Conservation (phyloP, 306 rosid species). For the Rosa persica region DNA sequence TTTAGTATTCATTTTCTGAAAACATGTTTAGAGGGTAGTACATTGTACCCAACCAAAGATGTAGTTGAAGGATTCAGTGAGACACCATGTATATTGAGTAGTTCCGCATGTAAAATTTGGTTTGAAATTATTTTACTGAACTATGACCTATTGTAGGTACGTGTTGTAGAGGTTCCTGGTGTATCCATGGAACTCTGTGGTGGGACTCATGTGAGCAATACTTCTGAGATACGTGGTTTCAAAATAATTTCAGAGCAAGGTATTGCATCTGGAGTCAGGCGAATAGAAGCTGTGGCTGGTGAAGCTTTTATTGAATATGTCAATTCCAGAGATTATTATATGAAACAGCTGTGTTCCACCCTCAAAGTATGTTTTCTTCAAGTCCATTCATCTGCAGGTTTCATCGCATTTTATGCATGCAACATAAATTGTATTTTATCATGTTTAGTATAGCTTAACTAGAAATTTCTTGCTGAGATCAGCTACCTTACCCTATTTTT, state of each 20-base stretch:
- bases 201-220: constrained; percentile 86
- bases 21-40: background rate
- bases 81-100: background rate
- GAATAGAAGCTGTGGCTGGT: constrained; percentile 97
- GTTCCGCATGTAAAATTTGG: background rate
- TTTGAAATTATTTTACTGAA: constrained; percentile 9
- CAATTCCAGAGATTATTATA: constrained; percentile 71
- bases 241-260: constrained; percentile 93
- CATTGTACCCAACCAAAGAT: background rate
- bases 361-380: constrained; percentile 66
- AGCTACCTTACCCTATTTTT: background rate
- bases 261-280: constrained; percentile 89
- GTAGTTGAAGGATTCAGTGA: background rate
- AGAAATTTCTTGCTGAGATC: background rate
- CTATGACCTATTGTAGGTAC: constrained; percentile 62
- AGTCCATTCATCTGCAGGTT: background rate
- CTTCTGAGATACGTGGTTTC: constrained; percentile 94
- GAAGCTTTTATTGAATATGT: constrained; percentile 88
- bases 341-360: constrained; percentile 75
- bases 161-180: constrained; percentile 95
- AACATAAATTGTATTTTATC: background rate
- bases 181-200: constrained; percentile 98
- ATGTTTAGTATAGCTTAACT: background rate
- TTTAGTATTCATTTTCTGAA: background rate
- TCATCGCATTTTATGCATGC: background rate